Conservation (phyloP, 495 filamentous ascomycete genomes). For the Ramalina intermedia region DNA sequence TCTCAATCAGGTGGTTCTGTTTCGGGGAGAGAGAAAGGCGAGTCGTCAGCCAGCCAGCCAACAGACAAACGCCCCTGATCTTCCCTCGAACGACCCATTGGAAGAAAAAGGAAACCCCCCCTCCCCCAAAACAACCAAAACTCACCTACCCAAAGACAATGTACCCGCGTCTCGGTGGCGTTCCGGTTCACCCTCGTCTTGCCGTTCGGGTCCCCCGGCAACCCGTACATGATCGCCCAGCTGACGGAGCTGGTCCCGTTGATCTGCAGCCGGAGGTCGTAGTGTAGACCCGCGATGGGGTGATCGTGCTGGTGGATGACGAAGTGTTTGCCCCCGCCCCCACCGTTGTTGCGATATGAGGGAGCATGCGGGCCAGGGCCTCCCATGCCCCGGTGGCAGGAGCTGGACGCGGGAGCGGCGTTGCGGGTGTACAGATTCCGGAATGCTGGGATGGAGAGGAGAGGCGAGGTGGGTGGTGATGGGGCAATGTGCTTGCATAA, state of each 20-base stretch:
- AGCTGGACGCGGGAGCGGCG: not conserved
- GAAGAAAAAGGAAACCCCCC: not conserved
- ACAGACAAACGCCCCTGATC: not conserved
- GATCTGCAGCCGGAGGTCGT: constrained; percentile 54
- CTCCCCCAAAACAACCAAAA: not conserved
- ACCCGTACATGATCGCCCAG: constrained; percentile 53
- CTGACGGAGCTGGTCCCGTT: constrained; percentile 46
- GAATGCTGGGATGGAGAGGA: constrained; percentile 33
- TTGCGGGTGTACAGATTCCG: constrained; percentile 37
- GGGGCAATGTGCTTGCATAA: constrained; percentile 18
- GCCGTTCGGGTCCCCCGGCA: constrained; percentile 50
- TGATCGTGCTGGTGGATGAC: constrained; percentile 60
- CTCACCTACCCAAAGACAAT: constrained; percentile 47
- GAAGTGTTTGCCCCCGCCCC: constrained; percentile 37
- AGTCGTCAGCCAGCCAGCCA: not conserved
- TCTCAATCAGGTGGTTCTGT: constrained; percentile 55
- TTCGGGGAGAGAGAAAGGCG: no score
- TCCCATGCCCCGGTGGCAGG: no score
- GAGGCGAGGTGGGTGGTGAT: constrained; percentile 13
- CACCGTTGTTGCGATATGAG: constrained; percentile 14
- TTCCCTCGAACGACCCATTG: not conserved
- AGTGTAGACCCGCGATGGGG: constrained; percentile 46
- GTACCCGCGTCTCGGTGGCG: constrained; percentile 53
- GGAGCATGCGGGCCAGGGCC: no score
- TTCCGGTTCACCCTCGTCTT: constrained; percentile 33